Conservation (phyloP, 2,329 filamentous ascomycete genomes). For the Colletotrichum sp. region DNA sequence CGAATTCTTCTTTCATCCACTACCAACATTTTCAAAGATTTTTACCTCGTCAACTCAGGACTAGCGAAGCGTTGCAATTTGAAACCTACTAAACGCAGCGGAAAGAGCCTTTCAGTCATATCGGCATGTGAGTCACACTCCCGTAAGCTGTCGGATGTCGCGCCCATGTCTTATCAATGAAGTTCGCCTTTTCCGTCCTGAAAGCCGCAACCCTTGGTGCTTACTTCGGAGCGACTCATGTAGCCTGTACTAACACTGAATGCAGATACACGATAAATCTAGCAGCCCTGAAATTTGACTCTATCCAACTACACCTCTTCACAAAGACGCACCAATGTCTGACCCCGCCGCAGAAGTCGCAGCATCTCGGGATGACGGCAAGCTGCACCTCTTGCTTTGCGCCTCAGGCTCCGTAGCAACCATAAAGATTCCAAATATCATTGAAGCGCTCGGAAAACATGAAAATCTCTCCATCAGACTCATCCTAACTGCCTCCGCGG, state of each 20-base stretch:
- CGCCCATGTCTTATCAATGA: background rate
- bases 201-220: background rate
- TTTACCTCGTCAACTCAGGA: background rate
- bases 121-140: background rate
- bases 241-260: background rate
- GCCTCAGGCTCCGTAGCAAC: conserved; percentile 56
- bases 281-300: background rate
- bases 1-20: background rate
- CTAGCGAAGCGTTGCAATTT: background rate
- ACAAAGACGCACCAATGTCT: background rate
- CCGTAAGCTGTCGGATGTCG: background rate
- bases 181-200: no score
- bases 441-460: conserved; percentile 57
- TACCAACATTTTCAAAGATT: background rate
- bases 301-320: background rate
- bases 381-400: conserved; percentile 6
- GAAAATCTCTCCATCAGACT: conserved; percentile 79
- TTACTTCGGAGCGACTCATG: no score
- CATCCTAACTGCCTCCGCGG: conserved; percentile 76
- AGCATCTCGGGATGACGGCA: conserved; percentile 14
- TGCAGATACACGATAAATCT: background rate
- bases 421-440: conserved; percentile 79
- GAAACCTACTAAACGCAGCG: no score
- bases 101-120: no score
- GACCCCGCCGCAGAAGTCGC: conserved; percentile 18